Conservation (phyloP, 139 green algal species). For the Micractinium conductrix region DNA sequence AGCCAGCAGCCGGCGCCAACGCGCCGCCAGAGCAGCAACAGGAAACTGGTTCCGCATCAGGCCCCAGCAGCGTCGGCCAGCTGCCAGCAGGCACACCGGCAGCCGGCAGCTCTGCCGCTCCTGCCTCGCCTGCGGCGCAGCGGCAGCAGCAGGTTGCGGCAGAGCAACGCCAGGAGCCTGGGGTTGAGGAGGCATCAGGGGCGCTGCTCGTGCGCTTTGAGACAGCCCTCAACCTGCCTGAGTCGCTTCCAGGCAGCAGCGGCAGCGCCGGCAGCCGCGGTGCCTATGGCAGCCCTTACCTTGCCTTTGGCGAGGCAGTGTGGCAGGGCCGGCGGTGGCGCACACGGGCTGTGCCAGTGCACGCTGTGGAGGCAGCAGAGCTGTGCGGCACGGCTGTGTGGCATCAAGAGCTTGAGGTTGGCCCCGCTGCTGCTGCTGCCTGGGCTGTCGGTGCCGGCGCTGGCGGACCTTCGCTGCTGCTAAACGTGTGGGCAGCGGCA, state of each 20-base stretch:
- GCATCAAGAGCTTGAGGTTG: conserved; percentile 14
- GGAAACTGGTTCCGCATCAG: not conserved
- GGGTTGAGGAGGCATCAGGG: not conserved
- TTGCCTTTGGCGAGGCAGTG: not conserved
- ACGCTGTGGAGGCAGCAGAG: not conserved
- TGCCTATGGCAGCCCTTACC: not conserved
- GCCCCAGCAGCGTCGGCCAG: not conserved
- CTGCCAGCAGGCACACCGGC: not conserved
- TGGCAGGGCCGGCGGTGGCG: not conserved
- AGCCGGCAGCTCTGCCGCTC: not conserved
- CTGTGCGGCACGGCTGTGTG: conserved; percentile 19
- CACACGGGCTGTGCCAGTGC: not conserved
- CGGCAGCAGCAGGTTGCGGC: not conserved
- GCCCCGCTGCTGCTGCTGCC: not conserved
- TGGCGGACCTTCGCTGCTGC: not conserved
- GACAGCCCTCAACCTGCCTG: not conserved
- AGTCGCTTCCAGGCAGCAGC: not conserved
- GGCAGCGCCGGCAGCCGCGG: not conserved
- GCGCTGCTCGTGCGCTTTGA: conserved; percentile 14
- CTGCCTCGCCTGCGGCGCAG: not conserved
- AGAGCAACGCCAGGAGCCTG: not conserved
- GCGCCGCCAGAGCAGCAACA: not conserved
- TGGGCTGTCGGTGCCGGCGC: not conserved
- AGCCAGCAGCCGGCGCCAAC: not conserved
- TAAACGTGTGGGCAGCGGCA: not conserved